These are phyloP conservation scores for Sophora flavescens DNA, from an alignment of 306 rosid species.

Conservation along the genomic window DNA sequence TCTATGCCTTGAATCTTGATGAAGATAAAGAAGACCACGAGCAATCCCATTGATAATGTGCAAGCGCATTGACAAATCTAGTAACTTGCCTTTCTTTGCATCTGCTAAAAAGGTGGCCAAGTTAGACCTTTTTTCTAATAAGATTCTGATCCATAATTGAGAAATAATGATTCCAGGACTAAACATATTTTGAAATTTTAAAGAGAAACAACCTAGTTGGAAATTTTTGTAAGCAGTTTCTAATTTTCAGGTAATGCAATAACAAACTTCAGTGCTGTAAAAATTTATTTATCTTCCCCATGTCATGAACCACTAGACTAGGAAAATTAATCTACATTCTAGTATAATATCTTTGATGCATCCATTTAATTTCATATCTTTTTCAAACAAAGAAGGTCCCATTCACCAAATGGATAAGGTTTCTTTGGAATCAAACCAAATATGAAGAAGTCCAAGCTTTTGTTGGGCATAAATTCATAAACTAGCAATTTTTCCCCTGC, in stretches of 20 bases:
- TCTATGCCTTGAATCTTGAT: slow-evolving; percentile 46
- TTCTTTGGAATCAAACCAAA: slow-evolving; percentile 45
- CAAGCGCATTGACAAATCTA: slow-evolving; percentile 49
- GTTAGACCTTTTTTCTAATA: not conserved
- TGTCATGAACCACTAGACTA: not conserved
- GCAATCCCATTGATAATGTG: slow-evolving; percentile 54
- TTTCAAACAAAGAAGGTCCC: not conserved
- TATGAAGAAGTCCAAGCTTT: slow-evolving; percentile 57
- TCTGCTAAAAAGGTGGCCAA: slow-evolving; percentile 26
- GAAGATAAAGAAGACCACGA: slow-evolving; percentile 64
- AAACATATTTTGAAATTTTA: not conserved
- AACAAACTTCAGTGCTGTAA: not conserved
- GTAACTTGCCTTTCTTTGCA: slow-evolving; percentile 19
- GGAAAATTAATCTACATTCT: not conserved
- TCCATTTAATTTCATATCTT: not conserved
- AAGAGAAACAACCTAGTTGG: not conserved
- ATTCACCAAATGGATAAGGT: not conserved
- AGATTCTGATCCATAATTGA: not conserved
- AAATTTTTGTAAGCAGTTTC: not conserved
- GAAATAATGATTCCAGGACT: not conserved
- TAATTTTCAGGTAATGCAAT: not conserved
- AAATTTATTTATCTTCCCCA: not conserved
- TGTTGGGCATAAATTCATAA: slow-evolving; percentile 60
- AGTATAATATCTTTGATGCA: not conserved
- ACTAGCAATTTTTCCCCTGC: slow-evolving; percentile 56